Percentiles rank a stretch among this genome's conserved stretches.
Evolutionary conservation across 2,329 filamentous ascomycete genomes (phyloP).

Genomic region (Spiromastix sp.): DNA sequence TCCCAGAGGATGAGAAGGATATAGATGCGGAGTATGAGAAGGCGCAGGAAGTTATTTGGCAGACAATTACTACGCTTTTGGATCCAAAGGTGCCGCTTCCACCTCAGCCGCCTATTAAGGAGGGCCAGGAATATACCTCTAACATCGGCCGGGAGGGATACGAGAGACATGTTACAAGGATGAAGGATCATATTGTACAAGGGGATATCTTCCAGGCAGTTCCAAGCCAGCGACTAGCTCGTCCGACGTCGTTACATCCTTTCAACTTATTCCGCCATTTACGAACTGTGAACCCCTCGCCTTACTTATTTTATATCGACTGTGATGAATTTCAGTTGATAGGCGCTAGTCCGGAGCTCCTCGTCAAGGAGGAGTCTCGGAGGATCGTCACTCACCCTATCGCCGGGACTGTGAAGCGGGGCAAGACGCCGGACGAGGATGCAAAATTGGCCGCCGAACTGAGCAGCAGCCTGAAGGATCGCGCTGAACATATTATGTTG

Average conservation of each 20-base stretch:
- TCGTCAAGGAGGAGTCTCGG: slow-evolving; percentile 81
- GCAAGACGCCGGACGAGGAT: slow-evolving; percentile 71
- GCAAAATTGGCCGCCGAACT: slow-evolving; percentile 67
- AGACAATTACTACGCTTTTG: slow-evolving; percentile 61
- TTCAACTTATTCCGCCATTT: slow-evolving; percentile 98
- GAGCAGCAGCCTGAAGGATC: slow-evolving; percentile 74
- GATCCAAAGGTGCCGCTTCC: slow-evolving; percentile 68
- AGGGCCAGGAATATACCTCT: slow-evolving; percentile 71
- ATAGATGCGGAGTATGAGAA: slow-evolving; percentile 61
- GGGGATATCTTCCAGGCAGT: slow-evolving; percentile 98
- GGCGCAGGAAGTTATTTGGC: slow-evolving; percentile 53
- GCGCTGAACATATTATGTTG: slow-evolving; percentile 93
- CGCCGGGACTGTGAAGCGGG: slow-evolving; percentile 86
- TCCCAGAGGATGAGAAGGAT: slow-evolving; percentile 48
- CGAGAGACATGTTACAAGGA: slow-evolving; percentile 70
- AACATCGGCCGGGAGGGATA: slow-evolving; percentile 88
- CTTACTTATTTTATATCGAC: slow-evolving; percentile 93
- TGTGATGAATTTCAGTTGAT: slow-evolving; percentile 91
- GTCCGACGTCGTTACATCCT: slow-evolving; percentile 82
- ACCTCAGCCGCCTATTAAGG: slow-evolving; percentile 59
- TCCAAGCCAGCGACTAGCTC: slow-evolving; percentile 82
- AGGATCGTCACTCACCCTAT: slow-evolving; percentile 94
- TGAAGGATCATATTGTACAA: slow-evolving; percentile 83
- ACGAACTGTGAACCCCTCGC: slow-evolving; percentile 93
- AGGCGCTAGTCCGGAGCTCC: slow-evolving; percentile 84